These are phyloP conservation scores for Cladophialophora psammophila DNA, from an alignment of 2,329 filamentous ascomycete genomes.

Conservation along the genomic window DNA sequence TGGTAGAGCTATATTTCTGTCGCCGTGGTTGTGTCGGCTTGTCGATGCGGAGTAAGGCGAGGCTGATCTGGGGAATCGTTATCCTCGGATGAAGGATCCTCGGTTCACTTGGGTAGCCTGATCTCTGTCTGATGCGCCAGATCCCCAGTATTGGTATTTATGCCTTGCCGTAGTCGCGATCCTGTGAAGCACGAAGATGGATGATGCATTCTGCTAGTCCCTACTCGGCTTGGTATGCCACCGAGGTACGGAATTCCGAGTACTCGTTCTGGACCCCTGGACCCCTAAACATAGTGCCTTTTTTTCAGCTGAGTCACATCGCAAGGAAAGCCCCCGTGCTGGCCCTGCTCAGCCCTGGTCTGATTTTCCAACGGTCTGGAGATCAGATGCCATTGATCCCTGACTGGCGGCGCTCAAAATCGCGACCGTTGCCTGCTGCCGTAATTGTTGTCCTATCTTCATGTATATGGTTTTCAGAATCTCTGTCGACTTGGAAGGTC, in stretches of 20 bases:
- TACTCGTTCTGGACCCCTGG: not conserved
- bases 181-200: not conserved
- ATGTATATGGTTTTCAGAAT: not conserved
- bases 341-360: not conserved
- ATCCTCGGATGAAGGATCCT: conserved; percentile 6
- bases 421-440: not conserved
- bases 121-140: not conserved
- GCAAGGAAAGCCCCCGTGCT: too few species aligned
- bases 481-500: not conserved
- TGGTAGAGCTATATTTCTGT: not conserved
- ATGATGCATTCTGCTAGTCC: not conserved
- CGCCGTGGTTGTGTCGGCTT: not conserved
- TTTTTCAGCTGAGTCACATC: too few species aligned
- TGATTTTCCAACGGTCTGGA: not conserved
- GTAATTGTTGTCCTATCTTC: not conserved
- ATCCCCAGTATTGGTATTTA: not conserved
- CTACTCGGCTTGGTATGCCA: too few species aligned
- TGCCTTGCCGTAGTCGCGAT: not conserved
- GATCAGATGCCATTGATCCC: not conserved
- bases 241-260: not conserved
- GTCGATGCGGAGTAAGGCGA: conserved; percentile 8
- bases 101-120: not conserved
- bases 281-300: not conserved
- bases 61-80: conserved; percentile 1
- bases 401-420: not conserved